phyloP scores from a whole-genome alignment of 177 flowering plant species.

The Vitis hybrid region DNA sequence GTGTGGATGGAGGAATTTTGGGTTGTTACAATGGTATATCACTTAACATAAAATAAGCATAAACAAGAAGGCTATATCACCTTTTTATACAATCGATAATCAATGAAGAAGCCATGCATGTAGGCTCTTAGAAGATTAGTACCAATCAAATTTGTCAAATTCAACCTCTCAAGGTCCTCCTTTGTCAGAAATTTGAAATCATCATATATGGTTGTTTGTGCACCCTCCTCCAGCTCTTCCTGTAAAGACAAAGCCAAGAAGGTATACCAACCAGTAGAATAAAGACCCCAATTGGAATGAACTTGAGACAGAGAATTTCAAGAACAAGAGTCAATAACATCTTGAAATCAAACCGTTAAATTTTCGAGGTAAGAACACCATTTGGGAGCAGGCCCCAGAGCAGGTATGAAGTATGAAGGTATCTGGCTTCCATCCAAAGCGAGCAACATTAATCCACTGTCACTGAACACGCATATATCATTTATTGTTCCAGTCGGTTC shows the following conservation, averaged over 20 bases:
- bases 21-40: not conserved
- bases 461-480: conserved; percentile 71
- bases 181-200: conserved; percentile 83
- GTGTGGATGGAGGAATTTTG: no score
- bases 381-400: conserved; percentile 93
- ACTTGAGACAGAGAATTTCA: not conserved
- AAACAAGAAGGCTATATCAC: conserved; percentile 27
- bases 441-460: conserved; percentile 81
- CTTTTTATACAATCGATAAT: conserved; percentile 71
- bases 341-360: conserved; percentile 58
- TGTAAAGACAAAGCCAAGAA: conserved; percentile 24
- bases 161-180: conserved; percentile 77
- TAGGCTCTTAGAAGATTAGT: conserved; percentile 74
- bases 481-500: conserved; percentile 83
- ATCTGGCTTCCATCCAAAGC: conserved; percentile 84
- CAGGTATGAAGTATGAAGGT: conserved; percentile 88
- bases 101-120: conserved; percentile 91
- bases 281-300: not conserved
- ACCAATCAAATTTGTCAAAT: conserved; percentile 71
- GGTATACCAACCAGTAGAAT: conserved; percentile 3
- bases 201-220: conserved; percentile 80
- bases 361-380: conserved; percentile 86
- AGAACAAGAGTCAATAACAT: not conserved
- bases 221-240: conserved; percentile 93
- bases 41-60: not conserved